Base-by-base conservation (phyloP, 768 basidiomycete genomes). In the Artomyces pyxidatus region DNA sequence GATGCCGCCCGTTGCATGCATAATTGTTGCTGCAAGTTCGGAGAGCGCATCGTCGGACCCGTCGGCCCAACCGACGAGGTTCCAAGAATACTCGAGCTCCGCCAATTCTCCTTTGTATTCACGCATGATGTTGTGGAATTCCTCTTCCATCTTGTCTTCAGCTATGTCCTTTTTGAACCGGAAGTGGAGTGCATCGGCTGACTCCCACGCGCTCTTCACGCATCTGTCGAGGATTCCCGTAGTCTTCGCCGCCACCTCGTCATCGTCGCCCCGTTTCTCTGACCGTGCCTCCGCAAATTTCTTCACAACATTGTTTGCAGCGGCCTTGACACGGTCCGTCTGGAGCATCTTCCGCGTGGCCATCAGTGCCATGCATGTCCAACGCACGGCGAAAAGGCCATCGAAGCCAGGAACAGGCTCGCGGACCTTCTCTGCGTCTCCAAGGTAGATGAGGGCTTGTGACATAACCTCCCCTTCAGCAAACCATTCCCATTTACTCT, bases 321-420 rank as follows among this genome's bases (percentile, higher is more conserved):
- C 49, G 7, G 35, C 19, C 22, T 26, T 38, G n/a, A 37, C 22
- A 14, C 10, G 10, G 3, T 29, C 21, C n/a, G 32, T 37, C 6
- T 47, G 42, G 3, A 56, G 19, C 25, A 28, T 29, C 45, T 17
- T 21, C 16, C 42, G 48, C 10, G 39, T 44, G n/a, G 46, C 32
- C 32, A 54, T 43, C 16, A 54, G 37, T 3, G 49, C 38, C 53
- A 54, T 54, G 30, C 53, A 54, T 29, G 37, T 54, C 53, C 53
- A 48, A 21, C 49, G 45, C n/a, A 28, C 42, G 0, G 45, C 32
- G 17, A 56, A 56, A n/a, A 46, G 41, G 21, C 29, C 21, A 14
- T 56, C 47, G 37, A 35, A 39, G 26, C 37, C 47, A 1, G 28
- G 37, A 21, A 27, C 6, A 28, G 27, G 47, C 6, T 32, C 38